Evolutionary conservation across 2,329 filamentous ascomycete species (phyloP), one percentile per base, ranked within the genome.

Genomic region (Dryadomyces quercivorus): DNA sequence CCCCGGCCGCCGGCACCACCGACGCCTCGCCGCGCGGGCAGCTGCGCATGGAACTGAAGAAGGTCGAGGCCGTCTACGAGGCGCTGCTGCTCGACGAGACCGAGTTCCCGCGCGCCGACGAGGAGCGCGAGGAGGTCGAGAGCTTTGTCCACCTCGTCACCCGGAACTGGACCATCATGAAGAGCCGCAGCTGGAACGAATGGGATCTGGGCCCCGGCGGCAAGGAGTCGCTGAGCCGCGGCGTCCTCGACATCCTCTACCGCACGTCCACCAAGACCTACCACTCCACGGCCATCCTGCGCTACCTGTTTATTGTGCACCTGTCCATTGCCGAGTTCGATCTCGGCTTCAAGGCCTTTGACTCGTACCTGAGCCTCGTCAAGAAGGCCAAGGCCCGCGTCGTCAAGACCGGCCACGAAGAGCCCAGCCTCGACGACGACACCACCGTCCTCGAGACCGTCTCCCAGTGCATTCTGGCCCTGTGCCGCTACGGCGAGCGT

Each of bases 191-290:
- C 16, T 96, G 91, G 91, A 78, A 76, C 45, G 86, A 95, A 59
- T 73, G 82, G 53, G 89, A 95, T 60, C 75, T 96, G 31, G 90
- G 88, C 3, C 81, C 85, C 62, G 89, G 87, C 6, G 91, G 90
- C 9, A 86, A 89, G 61, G 82, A 85, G 63, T 81, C 77, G 21
- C 72, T 92, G 18, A 86, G 86, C 59, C 82, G 85, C 53, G 83
- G 83, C 51, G 82, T 94, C 36, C 77, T 98, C 44, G 91, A 93
- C 67, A 87, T 90, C 31, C 75, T 98, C 7, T 98, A 97, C 68
- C 85, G 86, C 43, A 88, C 91, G 21, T 88, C 92, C 8, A 89
- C 86, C 10, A 95, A 93, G 68, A 95, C 91, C 0, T 98, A 93
- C 64, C 93, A 98, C 69, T 98, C 93, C 1, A 95, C 92, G 1